Conservation (phyloP, 495 filamentous ascomycete genomes). For the Podospora pseudoanserina region DNA sequence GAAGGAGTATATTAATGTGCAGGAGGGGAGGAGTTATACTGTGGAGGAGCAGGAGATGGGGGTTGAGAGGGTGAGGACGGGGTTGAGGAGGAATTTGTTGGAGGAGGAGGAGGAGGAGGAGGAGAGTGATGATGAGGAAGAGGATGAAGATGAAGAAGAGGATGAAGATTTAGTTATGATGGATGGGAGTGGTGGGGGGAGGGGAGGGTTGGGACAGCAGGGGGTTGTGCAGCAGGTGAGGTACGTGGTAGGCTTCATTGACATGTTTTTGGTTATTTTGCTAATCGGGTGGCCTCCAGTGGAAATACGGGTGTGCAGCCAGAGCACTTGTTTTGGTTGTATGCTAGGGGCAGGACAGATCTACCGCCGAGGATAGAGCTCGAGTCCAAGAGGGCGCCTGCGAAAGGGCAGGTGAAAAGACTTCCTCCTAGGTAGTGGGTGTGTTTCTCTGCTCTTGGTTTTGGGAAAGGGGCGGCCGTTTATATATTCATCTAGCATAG, state of each 20-base stretch:
- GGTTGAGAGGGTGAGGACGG: slow-evolving; percentile 67
- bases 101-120: slow-evolving; percentile 48
- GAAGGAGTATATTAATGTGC: slow-evolving; percentile 40
- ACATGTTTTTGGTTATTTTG: too few relatives aligned
- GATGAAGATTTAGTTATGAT: slow-evolving; percentile 32
- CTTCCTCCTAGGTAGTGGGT: not conserved
- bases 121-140: slow-evolving; percentile 57
- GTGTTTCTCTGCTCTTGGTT: not conserved
- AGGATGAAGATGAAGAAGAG: slow-evolving; percentile 38
- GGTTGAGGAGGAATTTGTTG: slow-evolving; percentile 54
- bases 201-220: slow-evolving; percentile 26
- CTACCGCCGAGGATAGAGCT: slow-evolving; percentile 28
- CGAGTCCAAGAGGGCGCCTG: slow-evolving; percentile 10
- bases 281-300: too few relatives aligned
- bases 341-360: slow-evolving; percentile 35
- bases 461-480: not conserved
- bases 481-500: not conserved
- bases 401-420: slow-evolving; percentile 10
- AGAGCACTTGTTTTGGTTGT: slow-evolving; percentile 33
- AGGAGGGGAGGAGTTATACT: slow-evolving; percentile 57
- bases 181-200: slow-evolving; percentile 33
- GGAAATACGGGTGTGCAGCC: slow-evolving; percentile 16
- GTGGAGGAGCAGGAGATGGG: slow-evolving; percentile 64
- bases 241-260: too few relatives aligned
- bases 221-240: too few relatives aligned